Evolutionary conservation across 2,329 filamentous ascomycete species (phyloP).

Genomic region (Phyllosticta capitalensis): DNA sequence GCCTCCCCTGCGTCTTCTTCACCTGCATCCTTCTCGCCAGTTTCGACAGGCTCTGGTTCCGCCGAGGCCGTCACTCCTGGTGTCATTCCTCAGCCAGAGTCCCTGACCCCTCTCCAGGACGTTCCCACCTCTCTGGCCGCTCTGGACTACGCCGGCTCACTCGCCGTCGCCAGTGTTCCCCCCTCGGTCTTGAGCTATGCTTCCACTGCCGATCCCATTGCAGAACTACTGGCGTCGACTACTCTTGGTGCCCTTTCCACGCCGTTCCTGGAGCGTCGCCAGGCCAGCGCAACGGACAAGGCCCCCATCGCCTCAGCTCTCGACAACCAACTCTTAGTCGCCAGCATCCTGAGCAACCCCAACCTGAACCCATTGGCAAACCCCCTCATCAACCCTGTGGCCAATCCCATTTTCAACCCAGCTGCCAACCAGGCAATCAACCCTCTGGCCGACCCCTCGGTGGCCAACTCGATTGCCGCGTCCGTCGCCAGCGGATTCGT

Average conservation of each 20-base stretch:
- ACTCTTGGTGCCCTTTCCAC: background rate
- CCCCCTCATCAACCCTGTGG: background rate
- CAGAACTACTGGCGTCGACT: background rate
- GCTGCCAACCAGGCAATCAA: background rate
- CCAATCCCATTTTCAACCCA: background rate
- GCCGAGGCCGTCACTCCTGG: background rate
- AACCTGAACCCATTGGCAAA: background rate
- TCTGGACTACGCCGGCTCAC: background rate
- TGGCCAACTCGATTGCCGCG: background rate
- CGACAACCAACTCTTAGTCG: background rate
- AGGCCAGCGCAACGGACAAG: background rate
- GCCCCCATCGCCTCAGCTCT: background rate
- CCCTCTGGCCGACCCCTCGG: background rate
- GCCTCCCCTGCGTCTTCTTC: too few relatives aligned
- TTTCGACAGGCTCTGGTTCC: background rate
- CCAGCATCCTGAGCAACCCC: background rate
- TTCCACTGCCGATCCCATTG: background rate
- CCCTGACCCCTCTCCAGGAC: background rate
- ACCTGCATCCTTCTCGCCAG: background rate
- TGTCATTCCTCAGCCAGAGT: background rate
- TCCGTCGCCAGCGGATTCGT: background rate
- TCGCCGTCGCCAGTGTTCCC: background rate
- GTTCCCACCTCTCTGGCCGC: slow-evolving; percentile 2
- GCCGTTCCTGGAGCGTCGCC: background rate
- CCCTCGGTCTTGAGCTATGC: background rate